These are phyloP conservation scores for Saccharomycodes ludwigii DNA, from an alignment of 805 yeast genomes.

Conservation along the genomic window DNA sequence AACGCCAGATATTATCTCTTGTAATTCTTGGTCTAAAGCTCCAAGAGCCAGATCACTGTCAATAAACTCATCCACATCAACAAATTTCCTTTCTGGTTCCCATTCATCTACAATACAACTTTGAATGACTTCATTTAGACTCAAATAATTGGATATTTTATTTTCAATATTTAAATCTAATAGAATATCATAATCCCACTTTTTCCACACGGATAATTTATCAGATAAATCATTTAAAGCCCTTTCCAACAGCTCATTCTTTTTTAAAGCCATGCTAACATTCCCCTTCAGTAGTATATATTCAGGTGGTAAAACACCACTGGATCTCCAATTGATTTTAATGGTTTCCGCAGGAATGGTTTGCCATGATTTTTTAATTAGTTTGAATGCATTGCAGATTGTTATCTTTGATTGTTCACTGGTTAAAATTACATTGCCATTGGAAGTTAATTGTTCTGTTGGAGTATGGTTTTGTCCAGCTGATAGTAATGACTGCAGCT, in stretches of 20 bases:
- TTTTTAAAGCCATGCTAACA: conserved; percentile 21
- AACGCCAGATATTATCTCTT: conserved; percentile 1
- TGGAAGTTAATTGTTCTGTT: neutral
- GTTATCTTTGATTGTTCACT: conserved; percentile 34
- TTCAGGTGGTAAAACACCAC: conserved; percentile 28
- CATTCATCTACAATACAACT: conserved; percentile 27
- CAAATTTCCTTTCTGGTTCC: neutral
- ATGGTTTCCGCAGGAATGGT: conserved; percentile 25
- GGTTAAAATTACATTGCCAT: conserved; percentile 10
- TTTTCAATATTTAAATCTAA: conserved; percentile 19
- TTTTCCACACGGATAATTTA: conserved; percentile 35
- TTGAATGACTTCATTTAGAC: conserved; percentile 40
- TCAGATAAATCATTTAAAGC: conserved; percentile 33
- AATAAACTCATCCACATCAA: conserved; percentile 2
- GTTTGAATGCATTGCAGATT: conserved; percentile 42
- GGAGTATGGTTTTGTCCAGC: conserved; percentile 1
- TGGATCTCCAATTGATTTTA: conserved; percentile 31
- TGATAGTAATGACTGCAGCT: conserved; percentile 17
- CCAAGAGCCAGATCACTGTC: neutral
- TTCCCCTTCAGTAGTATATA: conserved; percentile 19
- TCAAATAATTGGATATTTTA: conserved; percentile 1
- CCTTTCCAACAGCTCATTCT: conserved; percentile 27
- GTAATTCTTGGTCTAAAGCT: conserved; percentile 1
- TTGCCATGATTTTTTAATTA: conserved; percentile 49
- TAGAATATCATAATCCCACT: conserved; percentile 47